phyloP scores from a whole-genome alignment of 176 grass and related monocot species.

The Oropetium thomaeum region DNA sequence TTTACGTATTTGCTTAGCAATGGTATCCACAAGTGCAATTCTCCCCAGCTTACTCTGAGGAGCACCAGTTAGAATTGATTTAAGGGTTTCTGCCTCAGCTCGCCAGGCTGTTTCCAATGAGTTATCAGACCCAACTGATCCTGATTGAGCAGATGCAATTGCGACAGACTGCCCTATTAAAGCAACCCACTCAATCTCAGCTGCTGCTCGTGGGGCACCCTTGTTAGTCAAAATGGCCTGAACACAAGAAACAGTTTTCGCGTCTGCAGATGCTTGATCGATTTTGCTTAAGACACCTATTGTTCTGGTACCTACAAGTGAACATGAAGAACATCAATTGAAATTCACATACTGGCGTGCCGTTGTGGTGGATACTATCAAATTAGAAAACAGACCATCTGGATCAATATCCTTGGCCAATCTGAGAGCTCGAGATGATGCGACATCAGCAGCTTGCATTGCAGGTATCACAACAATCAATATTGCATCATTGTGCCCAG shows the following conservation, averaged over 20 bases:
- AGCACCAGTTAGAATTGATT: slow-evolving; percentile 71
- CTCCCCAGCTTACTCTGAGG: slow-evolving; percentile 77
- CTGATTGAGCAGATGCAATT: slow-evolving; percentile 78
- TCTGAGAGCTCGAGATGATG: slow-evolving; percentile 86
- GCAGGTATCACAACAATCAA: slow-evolving; percentile 91
- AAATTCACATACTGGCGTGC: background rate
- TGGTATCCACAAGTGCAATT: slow-evolving; percentile 79
- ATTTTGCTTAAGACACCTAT: slow-evolving; percentile 95
- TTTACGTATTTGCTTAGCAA: slow-evolving; percentile 88
- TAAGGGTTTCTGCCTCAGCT: slow-evolving; percentile 80
- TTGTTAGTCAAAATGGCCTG: slow-evolving; percentile 74
- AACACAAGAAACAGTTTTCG: slow-evolving; percentile 71
- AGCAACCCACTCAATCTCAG: slow-evolving; percentile 82
- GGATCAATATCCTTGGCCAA: slow-evolving; percentile 89
- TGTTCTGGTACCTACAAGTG: slow-evolving; percentile 80
- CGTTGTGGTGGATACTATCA: background rate
- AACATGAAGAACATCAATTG: slow-evolving; percentile 31
- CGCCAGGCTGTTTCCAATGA: slow-evolving; percentile 92
- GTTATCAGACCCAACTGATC: slow-evolving; percentile 80
- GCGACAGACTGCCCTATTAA: slow-evolving; percentile 88
- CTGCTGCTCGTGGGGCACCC: slow-evolving; percentile 56
- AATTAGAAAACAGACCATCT: slow-evolving; percentile 64
- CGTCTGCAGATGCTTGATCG: slow-evolving; percentile 75
- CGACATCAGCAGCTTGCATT: slow-evolving; percentile 86
- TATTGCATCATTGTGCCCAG: slow-evolving; percentile 88